A percentile compares a stretch with the other conserved stretches of the same genome.
Evolutionary conservation across 805 yeast genomes (phyloP).

Genomic region (Kluyveromyces nonfermentans): DNA sequence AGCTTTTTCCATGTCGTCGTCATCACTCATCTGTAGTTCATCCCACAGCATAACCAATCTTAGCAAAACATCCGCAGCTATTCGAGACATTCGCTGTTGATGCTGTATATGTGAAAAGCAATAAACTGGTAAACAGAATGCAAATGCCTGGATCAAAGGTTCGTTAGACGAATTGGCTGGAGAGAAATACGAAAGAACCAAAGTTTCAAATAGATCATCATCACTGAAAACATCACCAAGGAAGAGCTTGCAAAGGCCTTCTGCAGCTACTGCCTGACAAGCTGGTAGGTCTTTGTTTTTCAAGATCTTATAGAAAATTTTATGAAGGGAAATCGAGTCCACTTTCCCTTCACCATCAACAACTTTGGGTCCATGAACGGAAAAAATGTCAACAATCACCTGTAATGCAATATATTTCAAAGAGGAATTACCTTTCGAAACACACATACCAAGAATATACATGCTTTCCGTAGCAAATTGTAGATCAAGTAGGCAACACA

Average conservation of each 20-base stretch:
- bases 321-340: constrained; percentile 57
- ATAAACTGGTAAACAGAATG: constrained; percentile 84
- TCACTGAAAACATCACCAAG: constrained; percentile 68
- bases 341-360: constrained; percentile 55
- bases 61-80: constrained; percentile 57
- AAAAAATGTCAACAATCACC: constrained; percentile 67
- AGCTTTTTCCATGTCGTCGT: constrained; percentile 19
- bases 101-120: constrained; percentile 67
- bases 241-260: constrained; percentile 74
- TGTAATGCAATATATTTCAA: constrained; percentile 55
- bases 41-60: constrained; percentile 43
- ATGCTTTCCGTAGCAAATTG: constrained; percentile 56
- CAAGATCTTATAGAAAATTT: constrained; percentile 58
- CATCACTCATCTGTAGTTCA: constrained; percentile 29
- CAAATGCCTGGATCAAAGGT: constrained; percentile 64
- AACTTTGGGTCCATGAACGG: constrained; percentile 65
- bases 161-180: constrained; percentile 55
- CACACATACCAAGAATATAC: constrained; percentile 59
- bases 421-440: constrained; percentile 55
- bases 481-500: constrained; percentile 65
- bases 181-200: constrained; percentile 66
- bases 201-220: constrained; percentile 59
- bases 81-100: constrained; percentile 53
- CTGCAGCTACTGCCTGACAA: constrained; percentile 74
- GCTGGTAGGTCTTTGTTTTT: constrained; percentile 48